Base-by-base conservation (phyloP, 2,329 filamentous ascomycete species). In the Drechslerella stenobrocha region DNA sequence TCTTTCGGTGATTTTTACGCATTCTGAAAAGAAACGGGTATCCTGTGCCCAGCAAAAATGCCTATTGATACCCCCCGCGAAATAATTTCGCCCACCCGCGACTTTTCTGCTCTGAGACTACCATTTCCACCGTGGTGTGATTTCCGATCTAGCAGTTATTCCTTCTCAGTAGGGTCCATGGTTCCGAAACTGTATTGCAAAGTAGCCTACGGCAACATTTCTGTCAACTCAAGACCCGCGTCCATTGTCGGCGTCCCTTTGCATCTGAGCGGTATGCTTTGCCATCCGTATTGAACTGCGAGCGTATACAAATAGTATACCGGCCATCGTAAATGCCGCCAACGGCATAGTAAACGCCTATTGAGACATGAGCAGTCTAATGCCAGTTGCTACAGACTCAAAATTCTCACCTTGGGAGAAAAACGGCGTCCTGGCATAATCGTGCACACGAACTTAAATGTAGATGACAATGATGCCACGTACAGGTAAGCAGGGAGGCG, bases 261-360 rank as follows among this genome's bases (percentile, higher is more conserved):
- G 81, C 69, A 79, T 77, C 71, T 83, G 80, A 0, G 85, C 85
- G 70, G 87, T 87, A 46, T 81, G 78, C 71, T 87, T 86, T 1
- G 86, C 86, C 22, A 84, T 82, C 66, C 81, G 79, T 69, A 88
- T 88, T 22, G 82, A 85, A 6, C 81, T 85, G 51, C 85, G 78
- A 24, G 84, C 79, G 76, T 88, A 88, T 37, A 79, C 79, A 60
- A 82, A 79, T 20, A 82, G 75, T 9, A 82, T 73, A 46, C 77
- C 76, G 2, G 81, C 81, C 81, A 83, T 83, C 15, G 79, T 80
- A 66, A 82, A 81, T 35, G 81, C 81, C 15, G 81, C 81, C 20
- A 79, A 73, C 6, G 81, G 81, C 53, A 80, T 79, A 64, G 79
- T 79, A 58, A 82, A 75, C 34, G 75, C 78, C 79, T 80, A n/a